Evolutionary conservation across 2,329 filamentous ascomycete species (phyloP).

Genomic region (Colletotrichum tanaceti): DNA sequence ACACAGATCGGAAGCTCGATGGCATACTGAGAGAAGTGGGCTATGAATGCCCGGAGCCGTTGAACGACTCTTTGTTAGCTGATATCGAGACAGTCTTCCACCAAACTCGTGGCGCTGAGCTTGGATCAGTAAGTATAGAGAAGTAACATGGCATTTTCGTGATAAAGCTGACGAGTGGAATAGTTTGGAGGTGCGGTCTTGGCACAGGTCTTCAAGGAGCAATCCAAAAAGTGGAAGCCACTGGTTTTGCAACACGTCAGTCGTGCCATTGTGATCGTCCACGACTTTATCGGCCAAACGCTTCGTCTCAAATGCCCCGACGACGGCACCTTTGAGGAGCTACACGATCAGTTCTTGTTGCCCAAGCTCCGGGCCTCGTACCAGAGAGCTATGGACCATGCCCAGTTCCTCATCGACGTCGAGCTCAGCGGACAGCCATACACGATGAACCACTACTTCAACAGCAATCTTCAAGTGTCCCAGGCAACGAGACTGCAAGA

Average conservation of each 20-base stretch:
- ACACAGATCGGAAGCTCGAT: slow-evolving; percentile 42
- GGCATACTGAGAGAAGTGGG: slow-evolving; percentile 47
- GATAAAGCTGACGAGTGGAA: not conserved
- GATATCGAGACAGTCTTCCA: slow-evolving; percentile 47
- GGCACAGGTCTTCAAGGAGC: slow-evolving; percentile 60
- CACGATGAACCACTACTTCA: slow-evolving; percentile 67
- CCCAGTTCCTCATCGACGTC: slow-evolving; percentile 62
- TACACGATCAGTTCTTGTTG: slow-evolving; percentile 57
- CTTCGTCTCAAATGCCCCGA: slow-evolving; percentile 60
- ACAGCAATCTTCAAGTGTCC: slow-evolving; percentile 49
- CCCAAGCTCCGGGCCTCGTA: slow-evolving; percentile 61
- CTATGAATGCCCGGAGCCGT: slow-evolving; percentile 39
- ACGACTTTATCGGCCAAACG: slow-evolving; percentile 61
- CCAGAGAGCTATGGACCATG: slow-evolving; percentile 59
- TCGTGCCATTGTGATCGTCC: slow-evolving; percentile 62
- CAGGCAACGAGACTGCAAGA: slow-evolving; percentile 38
- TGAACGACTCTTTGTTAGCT: slow-evolving; percentile 51
- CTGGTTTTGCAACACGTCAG: slow-evolving; percentile 63
- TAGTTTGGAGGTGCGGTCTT: slow-evolving; percentile 57
- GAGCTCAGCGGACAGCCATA: slow-evolving; percentile 59
- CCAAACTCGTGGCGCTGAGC: slow-evolving; percentile 62
- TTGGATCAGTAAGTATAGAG: slow-evolving; percentile 58
- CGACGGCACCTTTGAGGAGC: slow-evolving; percentile 51
- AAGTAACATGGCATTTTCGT: not conserved
- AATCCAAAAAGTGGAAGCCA: slow-evolving; percentile 64